Evolutionary conservation across 352 stramenopile species (phyloP), one percentile per base, ranked within the genome.

Genomic region (Phytophthora pisi): DNA sequence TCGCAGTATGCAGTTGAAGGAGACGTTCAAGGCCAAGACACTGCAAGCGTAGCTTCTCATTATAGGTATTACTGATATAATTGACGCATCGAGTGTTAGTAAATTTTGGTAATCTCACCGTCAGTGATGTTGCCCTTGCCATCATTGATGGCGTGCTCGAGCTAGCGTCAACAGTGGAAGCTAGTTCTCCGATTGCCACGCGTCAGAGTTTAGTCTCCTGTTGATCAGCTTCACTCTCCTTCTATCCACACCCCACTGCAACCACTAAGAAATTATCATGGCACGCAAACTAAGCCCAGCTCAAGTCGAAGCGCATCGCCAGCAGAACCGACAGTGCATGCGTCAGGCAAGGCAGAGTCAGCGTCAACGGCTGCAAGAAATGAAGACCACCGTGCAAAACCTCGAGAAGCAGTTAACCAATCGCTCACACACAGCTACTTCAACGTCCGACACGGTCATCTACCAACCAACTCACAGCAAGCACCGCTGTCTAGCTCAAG

Each of bases 311-410:
- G 26, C 52, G 2, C 64, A 53, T 1, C 56, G 64, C 18, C 40
- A 36, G 13, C 57, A 50, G 43, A 81, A 78, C 57, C 74, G 74
- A 34, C 70, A 78, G 43, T 67, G 64, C 38, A 81, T 81, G 74
- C 66, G 70, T 11, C 64, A 59, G 20, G 63, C 54, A 20, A 58
- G 74, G 0, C 74, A 72, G 28, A 59, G 64, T 0, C 66, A 81
- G 63, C 61, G 67, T n/a, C 66, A 71, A 16, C 51, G 69, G 24
- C 55, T 81, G 15, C 61, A 73, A 11, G 45, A 56, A 7, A 67
- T 82, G 70, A 51, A 59, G 4, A 51, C 36, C 18, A 66, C 59
- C 2, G 61, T 78, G 23, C 47, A 59, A 40, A 36, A 64, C 30
- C 72, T 82, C 10, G 64, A 80, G 47, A 42, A 50, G 13, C 60